phyloP scores from a whole-genome alignment of 495 filamentous ascomycete species.

The Aspergillus coremiiformis region DNA sequence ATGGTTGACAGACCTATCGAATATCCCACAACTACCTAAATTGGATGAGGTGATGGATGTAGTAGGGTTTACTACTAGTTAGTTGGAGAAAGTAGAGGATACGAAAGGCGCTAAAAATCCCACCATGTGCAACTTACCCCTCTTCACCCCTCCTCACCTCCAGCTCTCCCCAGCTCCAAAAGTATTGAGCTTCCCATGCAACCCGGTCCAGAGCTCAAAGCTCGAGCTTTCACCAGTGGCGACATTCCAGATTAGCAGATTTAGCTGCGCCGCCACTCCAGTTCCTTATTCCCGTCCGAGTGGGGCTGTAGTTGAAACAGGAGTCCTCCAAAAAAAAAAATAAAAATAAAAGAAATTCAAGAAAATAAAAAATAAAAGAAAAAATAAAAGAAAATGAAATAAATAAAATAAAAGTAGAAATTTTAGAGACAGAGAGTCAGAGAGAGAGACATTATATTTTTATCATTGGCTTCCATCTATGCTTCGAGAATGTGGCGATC shows the following conservation, averaged over 20 bases:
- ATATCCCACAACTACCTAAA: neutral
- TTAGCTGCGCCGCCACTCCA: constrained; percentile 16
- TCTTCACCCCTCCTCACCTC: constrained; percentile 6
- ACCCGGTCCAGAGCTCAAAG: constrained; percentile 7
- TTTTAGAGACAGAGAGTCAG: no score
- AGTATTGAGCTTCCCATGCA: constrained; percentile 15
- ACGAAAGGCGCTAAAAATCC: neutral
- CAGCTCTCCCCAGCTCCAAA: constrained; percentile 17
- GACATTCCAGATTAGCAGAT: constrained; percentile 15
- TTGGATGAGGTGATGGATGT: neutral
- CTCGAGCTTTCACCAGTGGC: constrained; percentile 16
- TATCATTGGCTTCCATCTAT: neutral
- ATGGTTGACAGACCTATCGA: neutral
- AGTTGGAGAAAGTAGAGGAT: neutral
- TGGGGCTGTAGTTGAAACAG: constrained; percentile 12
- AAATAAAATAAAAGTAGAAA: neutral
- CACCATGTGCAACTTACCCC: constrained; percentile 9
- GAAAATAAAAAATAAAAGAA: neutral
- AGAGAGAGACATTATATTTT: neutral
- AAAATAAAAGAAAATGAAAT: neutral
- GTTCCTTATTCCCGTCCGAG: constrained; percentile 21
- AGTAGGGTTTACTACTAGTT: neutral
- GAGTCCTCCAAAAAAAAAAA: neutral
- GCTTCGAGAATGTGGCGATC: neutral
- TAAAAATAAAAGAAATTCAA: neutral